Evolutionary conservation across 495 filamentous ascomycete species (phyloP).

Genomic region (Aspergillus funiculosus): DNA sequence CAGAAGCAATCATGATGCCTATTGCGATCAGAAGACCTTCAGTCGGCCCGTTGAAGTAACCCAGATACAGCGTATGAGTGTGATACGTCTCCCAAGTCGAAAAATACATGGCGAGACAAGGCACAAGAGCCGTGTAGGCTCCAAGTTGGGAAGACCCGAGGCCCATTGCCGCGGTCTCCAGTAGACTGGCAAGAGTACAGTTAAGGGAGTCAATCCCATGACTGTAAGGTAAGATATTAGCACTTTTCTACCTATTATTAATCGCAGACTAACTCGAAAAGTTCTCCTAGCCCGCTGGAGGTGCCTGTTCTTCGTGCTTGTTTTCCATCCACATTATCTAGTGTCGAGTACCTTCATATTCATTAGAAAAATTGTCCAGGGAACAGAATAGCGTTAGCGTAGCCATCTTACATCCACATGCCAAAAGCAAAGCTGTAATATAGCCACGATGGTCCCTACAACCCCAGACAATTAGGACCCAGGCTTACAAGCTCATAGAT

Average conservation of each 20-base stretch:
- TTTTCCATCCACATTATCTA: conserved; percentile 98
- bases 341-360: conserved; percentile 71
- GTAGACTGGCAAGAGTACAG: conserved; percentile 83
- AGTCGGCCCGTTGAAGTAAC: conserved; percentile 95
- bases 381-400: background rate
- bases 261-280: conserved; percentile 69
- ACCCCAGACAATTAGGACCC: conserved; percentile 19
- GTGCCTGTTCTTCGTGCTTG: conserved; percentile 92
- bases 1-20: conserved; percentile 75
- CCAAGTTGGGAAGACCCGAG: conserved; percentile 74
- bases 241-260: conserved; percentile 7
- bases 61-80: conserved; percentile 94
- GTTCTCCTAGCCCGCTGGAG: conserved; percentile 87
- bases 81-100: conserved; percentile 99
- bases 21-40: conserved; percentile 91
- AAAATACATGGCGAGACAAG: conserved; percentile 97
- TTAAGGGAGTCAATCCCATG: conserved; percentile 98
- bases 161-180: conserved; percentile 88
- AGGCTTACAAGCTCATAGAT: background rate
- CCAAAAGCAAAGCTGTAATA: conserved; percentile 94
- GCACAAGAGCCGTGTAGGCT: conserved; percentile 84
- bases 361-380: conserved; percentile 5
- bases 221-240: conserved; percentile 44
- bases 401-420: conserved; percentile 68
- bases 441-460: conserved; percentile 77